Evolutionary conservation across 1,284 basidiomycete genomes (phyloP).

Genomic region (Mycena citricolor): DNA sequence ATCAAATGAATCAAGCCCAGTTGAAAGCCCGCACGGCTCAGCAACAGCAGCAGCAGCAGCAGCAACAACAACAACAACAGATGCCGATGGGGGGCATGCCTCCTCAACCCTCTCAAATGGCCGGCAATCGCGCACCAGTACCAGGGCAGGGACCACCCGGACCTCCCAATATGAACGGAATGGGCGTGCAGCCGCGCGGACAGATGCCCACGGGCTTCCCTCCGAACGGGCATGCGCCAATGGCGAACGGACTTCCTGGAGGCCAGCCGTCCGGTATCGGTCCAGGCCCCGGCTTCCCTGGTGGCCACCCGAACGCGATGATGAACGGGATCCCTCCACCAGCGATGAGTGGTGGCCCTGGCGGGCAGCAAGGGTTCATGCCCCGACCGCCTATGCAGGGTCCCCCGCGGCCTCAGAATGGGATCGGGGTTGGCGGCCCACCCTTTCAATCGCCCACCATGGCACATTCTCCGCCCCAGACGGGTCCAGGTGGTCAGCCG

Average conservation of each 20-base stretch:
- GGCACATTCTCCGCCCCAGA: slow-evolving; percentile 31
- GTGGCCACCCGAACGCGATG: slow-evolving; percentile 31
- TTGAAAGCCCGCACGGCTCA: too few species aligned
- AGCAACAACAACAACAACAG: too few species aligned
- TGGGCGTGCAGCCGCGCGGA: slow-evolving; percentile 24
- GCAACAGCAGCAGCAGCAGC: too few species aligned
- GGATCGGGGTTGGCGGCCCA: slow-evolving; percentile 25
- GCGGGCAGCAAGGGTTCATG: slow-evolving; percentile 18
- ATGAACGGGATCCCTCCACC: slow-evolving; percentile 39
- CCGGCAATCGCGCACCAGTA: not conserved
- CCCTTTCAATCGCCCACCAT: slow-evolving; percentile 37
- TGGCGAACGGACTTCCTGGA: slow-evolving; percentile 43
- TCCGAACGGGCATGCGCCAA: slow-evolving; percentile 27
- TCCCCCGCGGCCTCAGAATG: slow-evolving; percentile 33
- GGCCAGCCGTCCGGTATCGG: not conserved
- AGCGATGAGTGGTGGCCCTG: slow-evolving; percentile 19
- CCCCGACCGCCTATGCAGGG: slow-evolving; percentile 16
- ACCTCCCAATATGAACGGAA: slow-evolving; percentile 24
- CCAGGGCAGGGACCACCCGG: slow-evolving; percentile 1
- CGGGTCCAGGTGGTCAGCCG: slow-evolving; percentile 20
- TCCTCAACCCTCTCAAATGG: too few species aligned
- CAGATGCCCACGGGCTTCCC: slow-evolving; percentile 20
- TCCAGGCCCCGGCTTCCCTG: not conserved
- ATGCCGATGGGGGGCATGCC: too few species aligned
- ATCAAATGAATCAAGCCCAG: too few species aligned